These are phyloP conservation scores for Pyrus hybrid DNA, from an alignment of 331 rosid species.

Conservation along the genomic window DNA sequence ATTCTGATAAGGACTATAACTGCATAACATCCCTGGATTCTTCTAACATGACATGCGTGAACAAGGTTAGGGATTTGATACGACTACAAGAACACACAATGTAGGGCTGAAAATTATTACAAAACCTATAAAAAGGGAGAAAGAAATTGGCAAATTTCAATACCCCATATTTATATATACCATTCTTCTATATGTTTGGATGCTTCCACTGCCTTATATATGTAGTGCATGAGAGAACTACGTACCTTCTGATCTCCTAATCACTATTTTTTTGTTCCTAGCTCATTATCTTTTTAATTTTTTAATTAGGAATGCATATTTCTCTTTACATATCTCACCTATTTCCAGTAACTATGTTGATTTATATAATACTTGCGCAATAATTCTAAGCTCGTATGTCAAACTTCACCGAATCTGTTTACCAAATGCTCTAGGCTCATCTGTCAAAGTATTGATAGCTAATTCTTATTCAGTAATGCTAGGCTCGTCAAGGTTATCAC, in stretches of 20 bases:
- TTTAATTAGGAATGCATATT: too few species aligned
- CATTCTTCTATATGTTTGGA: background rate
- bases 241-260: background rate
- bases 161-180: background rate
- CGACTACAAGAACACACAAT: background rate
- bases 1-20: slow-evolving; percentile 5
- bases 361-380: background rate
- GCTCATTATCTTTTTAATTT: background rate
- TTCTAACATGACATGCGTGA: background rate
- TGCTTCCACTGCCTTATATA: background rate
- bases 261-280: background rate
- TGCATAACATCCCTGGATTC: background rate
- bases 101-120: background rate
- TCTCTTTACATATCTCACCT: background rate
- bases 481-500: background rate
- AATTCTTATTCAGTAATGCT: background rate
- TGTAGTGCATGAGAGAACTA: background rate
- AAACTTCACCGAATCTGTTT: background rate
- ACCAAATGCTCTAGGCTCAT: background rate
- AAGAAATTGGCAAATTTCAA: background rate
- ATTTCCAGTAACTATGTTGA: background rate
- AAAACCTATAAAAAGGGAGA: background rate
- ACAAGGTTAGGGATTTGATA: background rate
- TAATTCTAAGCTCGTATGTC: background rate
- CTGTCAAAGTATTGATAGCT: background rate